Evolutionary conservation across 768 basidiomycete species (phyloP).

Genomic region (Phanerodontia chrysosporium): DNA sequence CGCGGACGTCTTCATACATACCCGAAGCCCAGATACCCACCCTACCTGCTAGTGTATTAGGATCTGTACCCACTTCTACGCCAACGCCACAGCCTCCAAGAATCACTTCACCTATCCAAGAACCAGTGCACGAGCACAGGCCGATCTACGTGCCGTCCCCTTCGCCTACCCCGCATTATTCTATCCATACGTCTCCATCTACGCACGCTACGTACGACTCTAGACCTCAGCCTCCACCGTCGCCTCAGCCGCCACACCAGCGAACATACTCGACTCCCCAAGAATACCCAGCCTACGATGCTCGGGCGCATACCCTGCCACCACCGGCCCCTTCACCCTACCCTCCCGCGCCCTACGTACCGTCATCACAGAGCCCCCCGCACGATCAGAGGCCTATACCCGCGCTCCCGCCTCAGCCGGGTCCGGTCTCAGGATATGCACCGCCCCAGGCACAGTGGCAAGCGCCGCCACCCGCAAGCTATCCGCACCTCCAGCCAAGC

Average conservation of each 20-base stretch:
- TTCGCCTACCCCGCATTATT: neutral
- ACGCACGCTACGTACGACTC: neutral
- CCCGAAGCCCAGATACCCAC: constrained; percentile 2
- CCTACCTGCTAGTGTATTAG: neutral
- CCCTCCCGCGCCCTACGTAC: neutral
- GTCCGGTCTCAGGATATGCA: neutral
- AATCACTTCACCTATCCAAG: neutral
- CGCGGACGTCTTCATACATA: neutral
- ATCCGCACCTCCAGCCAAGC: constrained; percentile 3
- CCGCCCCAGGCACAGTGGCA: neutral
- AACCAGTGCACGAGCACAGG: neutral
- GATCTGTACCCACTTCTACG: neutral
- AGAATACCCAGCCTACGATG: neutral
- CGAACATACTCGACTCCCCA: neutral
- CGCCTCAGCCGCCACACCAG: neutral
- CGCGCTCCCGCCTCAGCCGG: neutral
- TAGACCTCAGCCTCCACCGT: neutral
- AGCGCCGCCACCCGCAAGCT: neutral
- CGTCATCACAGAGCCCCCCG: neutral
- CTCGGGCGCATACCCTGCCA: neutral
- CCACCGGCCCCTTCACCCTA: neutral
- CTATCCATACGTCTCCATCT: neutral
- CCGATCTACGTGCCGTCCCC: neutral
- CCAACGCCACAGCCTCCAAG: neutral
- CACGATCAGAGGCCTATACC: neutral